phyloP scores from a whole-genome alignment of 73 alveolate genomes.

The Tetrahymena elliotti region DNA sequence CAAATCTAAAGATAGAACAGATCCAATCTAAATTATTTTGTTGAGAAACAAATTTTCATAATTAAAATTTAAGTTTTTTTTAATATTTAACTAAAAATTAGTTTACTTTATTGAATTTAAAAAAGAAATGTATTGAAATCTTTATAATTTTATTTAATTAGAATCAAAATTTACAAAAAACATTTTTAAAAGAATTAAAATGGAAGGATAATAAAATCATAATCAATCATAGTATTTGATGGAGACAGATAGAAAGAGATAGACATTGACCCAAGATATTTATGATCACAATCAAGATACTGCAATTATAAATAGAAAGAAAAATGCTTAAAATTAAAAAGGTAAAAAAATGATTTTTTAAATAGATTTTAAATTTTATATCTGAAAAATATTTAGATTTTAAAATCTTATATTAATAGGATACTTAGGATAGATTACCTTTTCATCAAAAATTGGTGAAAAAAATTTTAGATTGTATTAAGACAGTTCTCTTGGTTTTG shows the following conservation, averaged over 20 bases:
- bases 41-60: too few species aligned
- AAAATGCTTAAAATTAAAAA: not conserved
- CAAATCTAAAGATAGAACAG: too few species aligned
- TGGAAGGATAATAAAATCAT: not conserved
- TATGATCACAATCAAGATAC: not conserved
- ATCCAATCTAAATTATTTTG: too few species aligned
- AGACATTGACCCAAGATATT: not conserved
- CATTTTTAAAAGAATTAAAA: not conserved
- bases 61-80: too few species aligned
- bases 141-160: too few species aligned
- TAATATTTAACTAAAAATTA: not conserved
- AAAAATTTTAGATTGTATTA: not conserved
- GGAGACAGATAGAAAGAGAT: not conserved
- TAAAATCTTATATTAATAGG: not conserved
- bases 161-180: too few species aligned
- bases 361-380: not conserved
- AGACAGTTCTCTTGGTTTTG: not conserved
- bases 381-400: too few species aligned
- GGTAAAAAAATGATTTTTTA: not conserved
- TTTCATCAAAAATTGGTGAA: not conserved
- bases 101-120: not conserved
- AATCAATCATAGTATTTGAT: not conserved
- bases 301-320: not conserved
- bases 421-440: not conserved
- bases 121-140: too few species aligned